Percentiles rank a stretch among this genome's conserved stretches.
Conservation (phyloP, 225 moss, liverwort and hornwort species). For the Pseudoscleropodium purum region DNA sequence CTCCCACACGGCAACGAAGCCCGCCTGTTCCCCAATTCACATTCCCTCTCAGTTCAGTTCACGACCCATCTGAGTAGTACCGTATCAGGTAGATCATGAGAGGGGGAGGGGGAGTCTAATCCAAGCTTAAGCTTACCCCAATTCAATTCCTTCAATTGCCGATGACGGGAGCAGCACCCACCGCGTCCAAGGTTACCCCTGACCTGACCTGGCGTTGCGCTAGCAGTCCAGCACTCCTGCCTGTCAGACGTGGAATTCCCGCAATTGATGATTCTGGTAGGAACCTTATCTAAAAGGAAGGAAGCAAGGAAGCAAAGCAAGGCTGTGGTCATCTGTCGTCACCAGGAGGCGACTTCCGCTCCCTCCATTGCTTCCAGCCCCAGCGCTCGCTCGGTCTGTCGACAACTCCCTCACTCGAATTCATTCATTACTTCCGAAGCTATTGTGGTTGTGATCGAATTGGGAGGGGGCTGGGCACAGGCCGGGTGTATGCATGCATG, state of each 20-base stretch:
- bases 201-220: not conserved
- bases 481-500: not conserved
- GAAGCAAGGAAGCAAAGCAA: not conserved
- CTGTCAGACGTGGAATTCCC: conserved; percentile 5
- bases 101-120: not conserved
- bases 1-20: not conserved
- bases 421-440: not conserved
- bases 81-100: not conserved
- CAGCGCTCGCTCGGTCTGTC: not conserved
- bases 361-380: not conserved
- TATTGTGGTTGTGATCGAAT: not conserved
- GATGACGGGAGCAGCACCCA: not conserved
- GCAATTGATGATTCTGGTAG: not conserved
- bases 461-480: no score
- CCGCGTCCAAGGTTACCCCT: not conserved
- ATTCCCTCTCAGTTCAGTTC: not conserved
- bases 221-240: not conserved
- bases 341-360: not conserved
- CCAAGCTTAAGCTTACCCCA: not conserved
- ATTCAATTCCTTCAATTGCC: not conserved
- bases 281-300: not conserved
- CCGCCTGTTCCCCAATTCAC: not conserved
- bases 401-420: not conserved
- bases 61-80: not conserved
- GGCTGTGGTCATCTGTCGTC: conserved; percentile 6